Base-by-base conservation (phyloP, 768 basidiomycete genomes). In the Xanthoconium purpureum region DNA sequence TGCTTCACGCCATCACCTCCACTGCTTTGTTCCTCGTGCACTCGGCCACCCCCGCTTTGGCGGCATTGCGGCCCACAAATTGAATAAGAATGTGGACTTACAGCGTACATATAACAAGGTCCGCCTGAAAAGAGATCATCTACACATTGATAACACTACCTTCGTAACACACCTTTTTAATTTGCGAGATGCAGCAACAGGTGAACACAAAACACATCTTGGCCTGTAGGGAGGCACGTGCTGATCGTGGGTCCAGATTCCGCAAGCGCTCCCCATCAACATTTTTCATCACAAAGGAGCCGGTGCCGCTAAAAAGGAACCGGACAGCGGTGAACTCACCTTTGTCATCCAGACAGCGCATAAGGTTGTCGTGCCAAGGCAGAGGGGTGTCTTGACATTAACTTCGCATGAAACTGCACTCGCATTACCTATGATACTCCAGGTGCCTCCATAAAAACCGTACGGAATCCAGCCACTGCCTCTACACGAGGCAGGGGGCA, bases 361-460 rank as follows among this genome's bases (percentile, higher is more conserved):
- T 47, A 71, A 33, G 37, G 55, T 69, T 0, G 35, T 44, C 0
- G 47, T 72, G 8, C 52, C 47, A 39, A 56, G 47, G 56, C 60
- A 58, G 39, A 68, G 52, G 42, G 71, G 63, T 2, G 47, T 57
- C 43, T 38, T 71, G 49, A 50, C 71, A 49, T 14, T 35, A 35
- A 3, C 6, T 29, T 39, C 20, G 40, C 33, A 8, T 8, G 48
- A 20, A 35, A 29, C 12, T 40, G 13, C 29, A 24, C 55, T 36
- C 52, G 50, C 40, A 20, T 50, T 50, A 54, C 60, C 49, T 28
- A 67, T 52, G 43, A 12, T 28, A 14, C 13, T 10, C 18, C 56
- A 72, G 71, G 63, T 72, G 17, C 65, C 71, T 32, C 63, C 69
- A 40, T 63, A 55, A 44, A 54, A 60, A 30, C 29, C 56, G 38